These are phyloP conservation scores for Thozetella sp. DNA, from an alignment of 495 filamentous ascomycete genomes.

Conservation along the genomic window DNA sequence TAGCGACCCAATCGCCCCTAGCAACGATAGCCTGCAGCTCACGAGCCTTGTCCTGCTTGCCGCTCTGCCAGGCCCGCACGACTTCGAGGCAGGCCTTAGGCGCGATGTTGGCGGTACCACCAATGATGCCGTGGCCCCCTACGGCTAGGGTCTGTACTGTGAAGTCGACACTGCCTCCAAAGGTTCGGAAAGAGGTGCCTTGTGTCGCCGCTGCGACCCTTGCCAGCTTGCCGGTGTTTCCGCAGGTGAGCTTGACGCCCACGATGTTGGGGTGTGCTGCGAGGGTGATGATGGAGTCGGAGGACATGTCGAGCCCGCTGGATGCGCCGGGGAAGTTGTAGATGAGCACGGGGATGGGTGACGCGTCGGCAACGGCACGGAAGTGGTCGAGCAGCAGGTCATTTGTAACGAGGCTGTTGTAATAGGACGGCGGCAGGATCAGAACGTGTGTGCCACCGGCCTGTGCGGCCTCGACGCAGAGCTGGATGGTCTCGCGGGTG, in stretches of 20 bases:
- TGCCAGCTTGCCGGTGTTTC: background rate
- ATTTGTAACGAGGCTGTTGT: conserved; percentile 70
- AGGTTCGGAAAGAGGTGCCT: conserved; percentile 67
- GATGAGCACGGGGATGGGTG: conserved; percentile 73
- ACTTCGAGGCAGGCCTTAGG: conserved; percentile 75
- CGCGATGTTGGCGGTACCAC: conserved; percentile 77
- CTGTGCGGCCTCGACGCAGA: conserved; percentile 74
- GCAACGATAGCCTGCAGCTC: conserved; percentile 71
- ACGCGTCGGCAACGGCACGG: conserved; percentile 66
- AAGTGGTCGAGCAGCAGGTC: conserved; percentile 72
- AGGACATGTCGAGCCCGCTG: conserved; percentile 81
- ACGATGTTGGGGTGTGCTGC: conserved; percentile 75
- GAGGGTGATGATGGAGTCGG: conserved; percentile 73
- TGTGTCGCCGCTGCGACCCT: conserved; percentile 24
- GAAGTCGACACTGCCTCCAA: conserved; percentile 84
- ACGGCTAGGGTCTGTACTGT: conserved; percentile 75
- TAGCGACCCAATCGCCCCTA: conserved; percentile 79
- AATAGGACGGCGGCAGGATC: conserved; percentile 86
- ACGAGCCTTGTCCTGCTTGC: conserved; percentile 68
- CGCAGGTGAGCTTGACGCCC: conserved; percentile 57
- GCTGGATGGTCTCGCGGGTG: conserved; percentile 80
- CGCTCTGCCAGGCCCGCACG: conserved; percentile 70
- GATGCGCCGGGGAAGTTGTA: conserved; percentile 89
- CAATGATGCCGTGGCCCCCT: conserved; percentile 78
- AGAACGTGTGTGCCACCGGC: conserved; percentile 85